Evolutionary conservation across 345 rosid species (phyloP), one percentile per base, ranked within the genome.

Genomic region (Eucalyptus urophylla): DNA sequence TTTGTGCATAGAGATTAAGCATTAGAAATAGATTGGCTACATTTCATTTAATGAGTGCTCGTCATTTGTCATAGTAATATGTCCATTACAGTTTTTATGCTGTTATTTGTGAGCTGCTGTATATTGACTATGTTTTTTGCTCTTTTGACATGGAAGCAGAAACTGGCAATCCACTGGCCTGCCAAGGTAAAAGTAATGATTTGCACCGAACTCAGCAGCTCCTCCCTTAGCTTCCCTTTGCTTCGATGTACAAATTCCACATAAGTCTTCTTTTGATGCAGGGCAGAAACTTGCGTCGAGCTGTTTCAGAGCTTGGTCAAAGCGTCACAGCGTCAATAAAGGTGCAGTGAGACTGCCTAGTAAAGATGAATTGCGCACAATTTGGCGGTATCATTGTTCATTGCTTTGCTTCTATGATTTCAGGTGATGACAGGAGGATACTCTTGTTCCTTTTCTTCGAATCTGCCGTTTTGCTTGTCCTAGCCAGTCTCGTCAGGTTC

Each of bases 391-490:
- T n/a, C 60, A n/a, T n/a, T 56, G 7, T 88, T 87, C 25, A 88
- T 88, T 62, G 31, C 8, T 87, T 76, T 0, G 27, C 47, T 21
- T 76, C 45, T 76, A 21, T 76, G 83, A 51, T 90, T 91, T 54
- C 91, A 97, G 99, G 97, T 49, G 93, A 94, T 45, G 94, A 92
- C 89, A 93, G 93, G 92, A 88, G 87, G 49, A 91, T 93, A 65
- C 33, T 95, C 69, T 53, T 94, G 92, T 96, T 97, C 92, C 91
- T 96, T 90, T 90, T 95, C 85, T 93, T 97, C 10, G 97, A 97
- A 92, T 93, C 97, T 85, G 91, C 92, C 5, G 50, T 94, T 86
- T 89, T 97, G 91, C 72, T 97, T 67, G 88, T 92, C 87, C 92
- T 97, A 56, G 95, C 94, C 27, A 94, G 89, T 80, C 93, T 94